Percentiles rank a stretch among this genome's conserved stretches.
phyloP scores from a whole-genome alignment of 192 early-diverging fungal genomes.

The Tieghemiomyces parasiticus region DNA sequence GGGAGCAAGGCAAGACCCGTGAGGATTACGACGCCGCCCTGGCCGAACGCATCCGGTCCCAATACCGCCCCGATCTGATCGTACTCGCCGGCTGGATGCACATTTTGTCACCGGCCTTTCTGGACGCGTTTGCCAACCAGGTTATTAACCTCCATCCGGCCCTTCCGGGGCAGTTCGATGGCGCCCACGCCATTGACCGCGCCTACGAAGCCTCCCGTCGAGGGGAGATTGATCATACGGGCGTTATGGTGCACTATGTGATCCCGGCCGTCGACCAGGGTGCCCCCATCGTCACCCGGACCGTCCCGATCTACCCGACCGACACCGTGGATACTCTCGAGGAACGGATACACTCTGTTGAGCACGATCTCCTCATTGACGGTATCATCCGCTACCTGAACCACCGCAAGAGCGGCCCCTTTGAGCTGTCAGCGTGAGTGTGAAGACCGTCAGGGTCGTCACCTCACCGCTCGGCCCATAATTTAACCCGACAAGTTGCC shows the following conservation, averaged over 20 bases:
- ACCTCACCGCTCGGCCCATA: too few species aligned
- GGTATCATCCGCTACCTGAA: slow-evolving; percentile 41
- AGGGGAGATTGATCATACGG: slow-evolving; percentile 56
- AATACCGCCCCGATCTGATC: slow-evolving; percentile 58
- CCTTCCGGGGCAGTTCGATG: slow-evolving; percentile 90
- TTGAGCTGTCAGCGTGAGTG: too few species aligned
- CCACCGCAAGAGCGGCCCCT: too few species aligned
- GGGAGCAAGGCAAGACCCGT: slow-evolving; percentile 63
- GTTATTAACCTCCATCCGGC: slow-evolving; percentile 97
- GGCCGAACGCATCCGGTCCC: slow-evolving; percentile 42
- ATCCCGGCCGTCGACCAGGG: slow-evolving; percentile 94
- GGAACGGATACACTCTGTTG: slow-evolving; percentile 71
- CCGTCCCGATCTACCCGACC: slow-evolving; percentile 54
- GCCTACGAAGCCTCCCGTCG: slow-evolving; percentile 77
- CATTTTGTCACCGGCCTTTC: slow-evolving; percentile 78
- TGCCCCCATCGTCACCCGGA: slow-evolving; percentile 63
- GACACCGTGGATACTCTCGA: slow-evolving; percentile 78
- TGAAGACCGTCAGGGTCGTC: too few species aligned
- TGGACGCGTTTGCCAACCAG: slow-evolving; percentile 47
- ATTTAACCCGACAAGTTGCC: too few species aligned
- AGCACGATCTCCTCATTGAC: slow-evolving; percentile 78
- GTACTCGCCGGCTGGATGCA: slow-evolving; percentile 99
- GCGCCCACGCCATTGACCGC: slow-evolving; percentile 89
- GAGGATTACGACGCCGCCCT: slow-evolving; percentile 80
- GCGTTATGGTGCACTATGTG: slow-evolving; percentile 88